Conservation (phyloP, 345 rosid genomes). For the Turritis glabra region DNA sequence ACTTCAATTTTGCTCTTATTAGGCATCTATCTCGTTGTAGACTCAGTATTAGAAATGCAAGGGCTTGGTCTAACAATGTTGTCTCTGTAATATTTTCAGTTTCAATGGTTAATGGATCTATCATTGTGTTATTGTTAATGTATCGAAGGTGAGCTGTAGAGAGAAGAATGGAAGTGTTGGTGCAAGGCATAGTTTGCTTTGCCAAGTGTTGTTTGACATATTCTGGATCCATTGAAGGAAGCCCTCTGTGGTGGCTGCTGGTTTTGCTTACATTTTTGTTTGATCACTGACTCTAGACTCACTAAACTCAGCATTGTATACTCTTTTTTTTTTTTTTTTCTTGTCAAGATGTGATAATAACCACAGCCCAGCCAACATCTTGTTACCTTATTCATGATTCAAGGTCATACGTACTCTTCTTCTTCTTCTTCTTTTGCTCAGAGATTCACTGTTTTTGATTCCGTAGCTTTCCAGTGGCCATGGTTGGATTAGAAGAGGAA, state of each 20-base stretch:
- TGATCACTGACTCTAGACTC: neutral
- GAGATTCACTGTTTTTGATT: neutral
- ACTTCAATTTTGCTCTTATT: neutral
- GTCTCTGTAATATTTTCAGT: too few relatives aligned
- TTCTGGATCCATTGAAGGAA: neutral
- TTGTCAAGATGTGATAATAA: slow-evolving; percentile 8
- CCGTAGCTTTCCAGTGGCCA: neutral
- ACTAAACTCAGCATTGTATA: neutral
- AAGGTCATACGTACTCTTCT: neutral
- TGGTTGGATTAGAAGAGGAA: neutral
- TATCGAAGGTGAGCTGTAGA: too few relatives aligned
- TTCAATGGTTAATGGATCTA: too few relatives aligned
- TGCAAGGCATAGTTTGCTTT: too few relatives aligned
- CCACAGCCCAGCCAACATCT: neutral
- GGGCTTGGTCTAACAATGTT: too few relatives aligned
- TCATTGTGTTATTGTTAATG: too few relatives aligned
- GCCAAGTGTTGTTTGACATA: too few relatives aligned
- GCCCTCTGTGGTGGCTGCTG: neutral
- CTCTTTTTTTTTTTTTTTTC: neutral
- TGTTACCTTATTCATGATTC: neutral
- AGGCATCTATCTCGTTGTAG: too few relatives aligned
- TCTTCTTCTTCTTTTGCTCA: neutral
- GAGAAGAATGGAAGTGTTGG: too few relatives aligned
- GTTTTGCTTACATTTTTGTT: neutral
- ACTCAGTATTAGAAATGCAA: too few relatives aligned